Base-by-base conservation (phyloP, 208 protist genomes). In the Wallacemonas collosoma region DNA sequence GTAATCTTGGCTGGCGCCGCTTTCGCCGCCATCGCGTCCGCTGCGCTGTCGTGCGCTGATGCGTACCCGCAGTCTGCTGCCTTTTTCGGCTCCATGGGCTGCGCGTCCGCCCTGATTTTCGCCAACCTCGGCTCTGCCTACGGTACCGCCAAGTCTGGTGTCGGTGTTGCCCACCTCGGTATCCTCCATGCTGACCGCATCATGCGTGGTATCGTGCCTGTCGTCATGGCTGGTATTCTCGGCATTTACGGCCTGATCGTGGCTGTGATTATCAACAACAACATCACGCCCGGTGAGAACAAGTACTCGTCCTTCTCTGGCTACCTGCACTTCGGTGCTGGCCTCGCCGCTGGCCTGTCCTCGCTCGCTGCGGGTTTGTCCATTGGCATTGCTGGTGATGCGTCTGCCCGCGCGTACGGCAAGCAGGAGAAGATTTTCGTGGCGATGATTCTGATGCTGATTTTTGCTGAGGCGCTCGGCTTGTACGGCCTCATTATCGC, bases 221-320 rank as follows among this genome's bases (percentile, higher is more conserved):
- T 96, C 36, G 90, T 98, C 62, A 97, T 98, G 93, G 94, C 93
- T 1, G 92, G 92, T 82, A 99, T 99, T 78, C 93, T 99, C 55
- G 99, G 98, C 79, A 99, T 99, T 78, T 99, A 99, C 87, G 99
- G 99, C 61, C 94, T 99, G 17, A 99, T 99, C 73, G 97, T 99
- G 68, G 93, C 97, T 68, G 98, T 99, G 15, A 99, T 99, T 80
- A 98, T 97, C 75, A 95, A 93, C 88, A 96, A 93, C 77, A 95
- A 95, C 79, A 94, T 97, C 73, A 79, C 86, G 58, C 90, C 87
- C 17, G 89, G 92, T 15, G 74, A 77, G 40, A 80, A 89, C 63
- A 79, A 69, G 12, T 92, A 93, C 76, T 95, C 88, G 17, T 72
- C 77, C 50, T 93, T 89, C 78, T 77, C 92, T 1, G 95, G 90